Conservation (phyloP, 371 early-diverging fungal genomes). For the Mucor mucedo region DNA sequence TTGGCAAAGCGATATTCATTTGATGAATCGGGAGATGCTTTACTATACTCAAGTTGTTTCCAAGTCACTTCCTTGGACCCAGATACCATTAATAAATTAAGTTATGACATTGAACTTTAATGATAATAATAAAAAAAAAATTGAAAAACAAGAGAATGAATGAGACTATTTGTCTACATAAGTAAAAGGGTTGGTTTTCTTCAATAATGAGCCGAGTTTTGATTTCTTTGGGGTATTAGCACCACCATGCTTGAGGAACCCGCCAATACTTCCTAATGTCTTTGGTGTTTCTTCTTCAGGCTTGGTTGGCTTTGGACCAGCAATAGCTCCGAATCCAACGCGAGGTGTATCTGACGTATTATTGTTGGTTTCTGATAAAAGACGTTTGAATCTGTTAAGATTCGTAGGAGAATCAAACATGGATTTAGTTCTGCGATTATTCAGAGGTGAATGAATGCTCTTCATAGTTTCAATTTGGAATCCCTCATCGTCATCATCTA, state of each 20-base stretch:
- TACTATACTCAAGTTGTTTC: constrained; percentile 44
- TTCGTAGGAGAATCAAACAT: constrained; percentile 22
- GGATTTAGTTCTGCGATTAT: constrained; percentile 6
- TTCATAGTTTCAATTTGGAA: constrained; percentile 17
- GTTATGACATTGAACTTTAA: constrained; percentile 39
- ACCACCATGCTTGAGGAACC: constrained; percentile 1
- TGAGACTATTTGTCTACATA: neutral
- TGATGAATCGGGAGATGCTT: constrained; percentile 35
- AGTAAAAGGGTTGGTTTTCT: neutral
- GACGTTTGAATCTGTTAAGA: constrained; percentile 20
- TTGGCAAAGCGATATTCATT: constrained; percentile 64
- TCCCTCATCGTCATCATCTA: constrained; percentile 18
- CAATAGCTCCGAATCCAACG: constrained; percentile 23
- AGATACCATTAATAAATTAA: constrained; percentile 38
- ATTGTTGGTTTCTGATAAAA: constrained; percentile 23
- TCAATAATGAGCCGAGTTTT: neutral
- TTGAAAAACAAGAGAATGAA: no score
- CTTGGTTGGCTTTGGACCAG: neutral
- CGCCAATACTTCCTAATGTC: constrained; percentile 8
- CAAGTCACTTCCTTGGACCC: constrained; percentile 37
- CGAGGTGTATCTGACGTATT: constrained; percentile 19
- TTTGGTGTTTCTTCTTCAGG: neutral
- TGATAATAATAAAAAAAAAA: neutral
- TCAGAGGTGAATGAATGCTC: constrained; percentile 7
- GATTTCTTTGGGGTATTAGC: neutral